phyloP scores from a whole-genome alignment of 2,329 filamentous ascomycete genomes.

The Cadophora gregata region DNA sequence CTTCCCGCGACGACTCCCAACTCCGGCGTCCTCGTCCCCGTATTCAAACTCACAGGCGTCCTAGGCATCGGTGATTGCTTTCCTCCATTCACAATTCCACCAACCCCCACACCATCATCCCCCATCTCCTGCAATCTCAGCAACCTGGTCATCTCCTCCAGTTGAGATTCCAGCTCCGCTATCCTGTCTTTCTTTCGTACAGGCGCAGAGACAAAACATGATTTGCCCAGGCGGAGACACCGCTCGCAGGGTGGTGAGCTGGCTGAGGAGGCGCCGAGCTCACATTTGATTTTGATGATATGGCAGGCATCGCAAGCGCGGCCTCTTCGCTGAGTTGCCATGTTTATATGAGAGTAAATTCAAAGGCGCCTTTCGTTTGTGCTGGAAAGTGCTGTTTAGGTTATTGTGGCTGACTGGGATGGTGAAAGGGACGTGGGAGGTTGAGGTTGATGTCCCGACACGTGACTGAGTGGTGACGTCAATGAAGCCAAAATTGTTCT shows the following conservation, averaged over 20 bases:
- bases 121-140: conserved; percentile 13
- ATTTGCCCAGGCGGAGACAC: conserved; percentile 21
- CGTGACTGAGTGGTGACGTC: conserved; percentile 13
- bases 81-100: neutral
- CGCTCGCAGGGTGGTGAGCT: conserved; percentile 17
- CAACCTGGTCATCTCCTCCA: conserved; percentile 22
- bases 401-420: neutral
- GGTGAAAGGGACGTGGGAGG: neutral
- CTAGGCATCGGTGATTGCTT: neutral
- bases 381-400: neutral
- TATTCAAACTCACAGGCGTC: neutral
- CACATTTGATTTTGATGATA: conserved; percentile 23
- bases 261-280: conserved; percentile 6
- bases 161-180: conserved; percentile 20
- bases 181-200: conserved; percentile 21
- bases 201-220: conserved; percentile 16
- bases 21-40: neutral
- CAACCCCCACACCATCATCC: neutral
- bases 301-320: conserved; percentile 21
- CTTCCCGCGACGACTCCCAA: neutral
- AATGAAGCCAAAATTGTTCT: neutral
- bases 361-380: neutral
- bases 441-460: neutral
- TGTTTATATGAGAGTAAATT: neutral
- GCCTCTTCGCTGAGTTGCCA: conserved; percentile 11